Evolutionary conservation across 129 eudicot species (phyloP).

Genomic region (Gnaphalium uliginosum): DNA sequence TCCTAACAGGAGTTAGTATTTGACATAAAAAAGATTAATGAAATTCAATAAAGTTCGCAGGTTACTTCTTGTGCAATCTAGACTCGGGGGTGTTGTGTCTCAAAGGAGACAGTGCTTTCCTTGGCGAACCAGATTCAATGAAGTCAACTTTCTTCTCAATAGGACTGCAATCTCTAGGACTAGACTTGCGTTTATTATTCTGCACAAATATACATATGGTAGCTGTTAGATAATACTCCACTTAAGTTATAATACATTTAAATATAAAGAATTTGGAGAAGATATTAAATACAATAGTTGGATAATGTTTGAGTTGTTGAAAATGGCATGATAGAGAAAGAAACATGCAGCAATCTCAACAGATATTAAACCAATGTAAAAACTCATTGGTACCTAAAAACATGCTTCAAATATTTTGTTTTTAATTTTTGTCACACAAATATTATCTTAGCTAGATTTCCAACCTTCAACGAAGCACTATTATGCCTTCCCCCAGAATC

Average conservation of each 20-base stretch:
- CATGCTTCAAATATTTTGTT: not conserved
- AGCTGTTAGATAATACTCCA: not conserved
- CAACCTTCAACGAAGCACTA: slow-evolving; percentile 76
- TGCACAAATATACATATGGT: slow-evolving; percentile 25
- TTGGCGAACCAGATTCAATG: slow-evolving; percentile 52
- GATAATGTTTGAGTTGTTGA: not conserved
- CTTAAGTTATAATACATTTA: not conserved
- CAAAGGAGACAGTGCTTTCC: slow-evolving; percentile 69
- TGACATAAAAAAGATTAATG: slow-evolving; percentile 8
- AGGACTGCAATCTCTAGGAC: slow-evolving; percentile 64
- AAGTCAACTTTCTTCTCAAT: slow-evolving; percentile 62
- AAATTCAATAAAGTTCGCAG: slow-evolving; percentile 9
- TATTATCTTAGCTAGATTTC: slow-evolving; percentile 14
- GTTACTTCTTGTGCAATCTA: slow-evolving; percentile 52
- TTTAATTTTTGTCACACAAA: not conserved
- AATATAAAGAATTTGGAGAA: not conserved
- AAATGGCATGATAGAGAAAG: too few species aligned
- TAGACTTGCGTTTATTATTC: slow-evolving; percentile 72
- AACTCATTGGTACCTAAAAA: not conserved
- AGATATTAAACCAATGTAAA: too few species aligned
- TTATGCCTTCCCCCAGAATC: slow-evolving; percentile 64
- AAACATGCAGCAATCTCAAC: too few species aligned
- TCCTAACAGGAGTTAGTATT: not conserved
- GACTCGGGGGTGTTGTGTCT: slow-evolving; percentile 55
- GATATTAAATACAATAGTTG: not conserved